phyloP scores from a whole-genome alignment of 2,329 filamentous ascomycete genomes.

The Nothopassalora personata region DNA sequence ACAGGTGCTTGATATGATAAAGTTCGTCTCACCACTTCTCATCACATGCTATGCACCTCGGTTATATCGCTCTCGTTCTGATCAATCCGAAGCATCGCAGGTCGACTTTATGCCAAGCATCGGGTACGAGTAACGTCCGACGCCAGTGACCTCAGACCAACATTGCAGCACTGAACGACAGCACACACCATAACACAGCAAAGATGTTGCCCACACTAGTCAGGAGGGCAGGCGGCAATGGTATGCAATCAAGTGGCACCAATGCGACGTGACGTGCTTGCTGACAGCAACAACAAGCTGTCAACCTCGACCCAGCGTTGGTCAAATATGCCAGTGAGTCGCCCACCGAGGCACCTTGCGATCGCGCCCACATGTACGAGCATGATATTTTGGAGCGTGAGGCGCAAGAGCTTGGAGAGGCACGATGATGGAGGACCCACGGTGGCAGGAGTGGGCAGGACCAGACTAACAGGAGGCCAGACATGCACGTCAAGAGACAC shows the following conservation, averaged over 20 bases:
- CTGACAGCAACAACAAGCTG: conserved; percentile 33
- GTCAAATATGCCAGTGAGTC: conserved; percentile 50
- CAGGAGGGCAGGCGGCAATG: conserved; percentile 36
- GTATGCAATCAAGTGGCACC: conserved; percentile 19
- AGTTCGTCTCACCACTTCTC: background rate
- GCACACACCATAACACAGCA: conserved; percentile 9
- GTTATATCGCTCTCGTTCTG: background rate
- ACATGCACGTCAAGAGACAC: conserved; percentile 77
- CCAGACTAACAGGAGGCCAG: conserved; percentile 44
- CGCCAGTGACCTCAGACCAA: background rate
- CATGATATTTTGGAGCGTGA: too few relatives aligned
- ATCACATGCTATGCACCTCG: background rate
- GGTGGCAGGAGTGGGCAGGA: background rate
- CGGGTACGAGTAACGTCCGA: background rate
- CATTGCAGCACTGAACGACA: conserved; percentile 2
- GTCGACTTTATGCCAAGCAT: background rate
- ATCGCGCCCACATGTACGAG: background rate
- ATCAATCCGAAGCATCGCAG: background rate
- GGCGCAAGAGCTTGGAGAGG: background rate
- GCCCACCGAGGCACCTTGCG: conserved; percentile 31
- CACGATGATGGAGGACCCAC: background rate
- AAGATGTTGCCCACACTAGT: conserved; percentile 29
- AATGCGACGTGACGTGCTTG: background rate
- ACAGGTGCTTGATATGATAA: background rate
- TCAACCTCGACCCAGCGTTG: conserved; percentile 52